These are phyloP conservation scores for Anthostomella pinea DNA, from an alignment of 2,329 filamentous ascomycete genomes.

Conservation along the genomic window DNA sequence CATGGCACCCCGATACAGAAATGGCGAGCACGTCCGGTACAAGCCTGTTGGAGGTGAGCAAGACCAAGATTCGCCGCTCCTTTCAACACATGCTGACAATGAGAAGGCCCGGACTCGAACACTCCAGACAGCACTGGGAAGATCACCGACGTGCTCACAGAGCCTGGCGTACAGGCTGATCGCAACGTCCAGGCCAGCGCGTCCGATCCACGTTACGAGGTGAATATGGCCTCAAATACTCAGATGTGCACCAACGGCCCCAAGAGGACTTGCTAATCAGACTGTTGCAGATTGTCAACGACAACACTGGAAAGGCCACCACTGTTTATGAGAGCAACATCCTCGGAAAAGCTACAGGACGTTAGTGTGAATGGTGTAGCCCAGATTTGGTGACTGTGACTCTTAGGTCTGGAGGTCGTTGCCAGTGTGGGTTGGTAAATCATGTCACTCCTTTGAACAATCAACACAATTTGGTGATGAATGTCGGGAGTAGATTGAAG, in stretches of 20 bases:
- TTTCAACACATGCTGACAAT: background rate
- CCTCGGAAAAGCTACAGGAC: slow-evolving; percentile 6
- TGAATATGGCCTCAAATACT: too few species aligned
- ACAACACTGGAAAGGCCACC: slow-evolving; percentile 17
- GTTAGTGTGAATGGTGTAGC: too few species aligned
- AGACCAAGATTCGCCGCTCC: background rate
- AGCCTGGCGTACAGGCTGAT: slow-evolving; percentile 16
- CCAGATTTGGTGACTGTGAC: too few species aligned
- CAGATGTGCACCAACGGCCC: too few species aligned
- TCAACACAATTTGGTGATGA: too few species aligned
- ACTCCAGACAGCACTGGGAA: slow-evolving; percentile 13
- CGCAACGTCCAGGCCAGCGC: slow-evolving; percentile 16
- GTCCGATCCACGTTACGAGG: slow-evolving; percentile 18
- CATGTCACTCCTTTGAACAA: too few species aligned
- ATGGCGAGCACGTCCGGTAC: slow-evolving; percentile 18
- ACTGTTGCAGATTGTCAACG: slow-evolving; percentile 18
- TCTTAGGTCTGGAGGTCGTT: too few species aligned
- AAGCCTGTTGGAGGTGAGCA: slow-evolving; percentile 17
- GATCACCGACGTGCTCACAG: slow-evolving; percentile 17
- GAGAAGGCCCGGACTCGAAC: slow-evolving; percentile 12
- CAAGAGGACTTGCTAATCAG: too few species aligned
- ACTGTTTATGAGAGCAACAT: slow-evolving; percentile 18
- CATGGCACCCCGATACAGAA: slow-evolving; percentile 19
- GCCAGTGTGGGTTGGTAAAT: too few species aligned
- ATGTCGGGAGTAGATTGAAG: too few species aligned